phyloP scores from a whole-genome alignment of 106 monocot genomes.

The Dendrobium catenatum region DNA sequence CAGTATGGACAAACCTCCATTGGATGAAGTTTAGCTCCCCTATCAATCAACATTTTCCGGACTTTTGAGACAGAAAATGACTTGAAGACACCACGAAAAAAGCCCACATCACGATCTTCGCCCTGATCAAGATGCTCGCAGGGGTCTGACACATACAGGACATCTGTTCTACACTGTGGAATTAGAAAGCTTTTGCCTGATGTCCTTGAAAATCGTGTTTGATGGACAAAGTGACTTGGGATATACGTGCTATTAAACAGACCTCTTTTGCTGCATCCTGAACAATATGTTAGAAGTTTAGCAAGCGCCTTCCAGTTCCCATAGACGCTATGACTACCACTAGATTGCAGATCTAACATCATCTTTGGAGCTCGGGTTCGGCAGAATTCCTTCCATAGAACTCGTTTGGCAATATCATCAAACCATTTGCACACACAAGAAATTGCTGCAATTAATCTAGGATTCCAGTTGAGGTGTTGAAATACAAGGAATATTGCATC shows the following conservation, averaged over 20 bases:
- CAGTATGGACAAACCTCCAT: conserved; percentile 88
- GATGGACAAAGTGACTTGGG: conserved; percentile 78
- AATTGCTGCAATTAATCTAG: conserved; percentile 62
- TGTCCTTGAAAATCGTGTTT: conserved; percentile 85
- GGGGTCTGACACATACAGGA: conserved; percentile 85
- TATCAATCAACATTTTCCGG: conserved; percentile 71
- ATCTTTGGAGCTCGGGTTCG: conserved; percentile 84
- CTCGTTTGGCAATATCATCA: conserved; percentile 78
- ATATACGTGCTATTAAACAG: conserved; percentile 54
- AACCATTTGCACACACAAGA: conserved; percentile 99
- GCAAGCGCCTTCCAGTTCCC: conserved; percentile 97
- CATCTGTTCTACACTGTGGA: conserved; percentile 70
- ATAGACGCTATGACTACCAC: conserved; percentile 82
- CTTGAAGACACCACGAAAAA: conserved; percentile 90
- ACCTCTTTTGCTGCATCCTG: conserved; percentile 57
- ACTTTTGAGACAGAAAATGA: conserved; percentile 70
- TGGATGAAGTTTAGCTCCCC: conserved; percentile 56
- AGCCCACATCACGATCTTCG: conserved; percentile 81
- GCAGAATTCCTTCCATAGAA: conserved; percentile 96
- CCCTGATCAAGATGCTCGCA: conserved; percentile 97
- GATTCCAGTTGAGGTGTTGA: conserved; percentile 91
- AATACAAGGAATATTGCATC: conserved; percentile 78
- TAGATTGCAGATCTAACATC: conserved; percentile 85
- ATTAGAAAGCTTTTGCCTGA: conserved; percentile 93
- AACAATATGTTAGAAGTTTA: conserved; percentile 82